Conservation (phyloP, 192 early-diverging fungal species). For the Mortierella claussenii region DNA sequence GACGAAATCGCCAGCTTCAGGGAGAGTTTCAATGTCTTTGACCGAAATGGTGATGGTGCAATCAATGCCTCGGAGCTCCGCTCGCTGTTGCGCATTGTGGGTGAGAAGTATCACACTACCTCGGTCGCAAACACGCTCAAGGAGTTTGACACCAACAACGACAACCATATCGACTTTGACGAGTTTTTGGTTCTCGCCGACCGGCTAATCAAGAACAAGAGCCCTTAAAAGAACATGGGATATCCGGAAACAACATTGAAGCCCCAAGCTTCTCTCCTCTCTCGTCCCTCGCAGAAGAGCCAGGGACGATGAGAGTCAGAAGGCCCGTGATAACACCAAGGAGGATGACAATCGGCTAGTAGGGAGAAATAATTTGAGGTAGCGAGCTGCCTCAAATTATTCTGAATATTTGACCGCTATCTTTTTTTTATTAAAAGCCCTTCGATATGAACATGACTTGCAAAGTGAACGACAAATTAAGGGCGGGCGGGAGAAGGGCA, state of each 20-base stretch:
- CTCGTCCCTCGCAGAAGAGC: too few relatives aligned
- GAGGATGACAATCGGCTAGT: neutral
- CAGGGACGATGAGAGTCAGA: too few relatives aligned
- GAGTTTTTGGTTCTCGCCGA: conserved; percentile 25
- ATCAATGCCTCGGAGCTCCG: conserved; percentile 34
- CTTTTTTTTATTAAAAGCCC: too few relatives aligned
- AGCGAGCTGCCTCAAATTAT: too few relatives aligned
- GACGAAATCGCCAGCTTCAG: conserved; percentile 15
- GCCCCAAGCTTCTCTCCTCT: too few relatives aligned
- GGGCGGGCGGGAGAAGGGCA: too few relatives aligned
- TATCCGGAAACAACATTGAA: neutral
- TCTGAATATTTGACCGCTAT: too few relatives aligned
- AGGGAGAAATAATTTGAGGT: neutral
- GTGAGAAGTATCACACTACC: conserved; percentile 15
- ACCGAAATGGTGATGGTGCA: conserved; percentile 17
- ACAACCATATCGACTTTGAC: conserved; percentile 36
- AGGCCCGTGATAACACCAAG: too few relatives aligned
- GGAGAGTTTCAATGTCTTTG: conserved; percentile 36
- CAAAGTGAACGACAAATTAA: too few relatives aligned
- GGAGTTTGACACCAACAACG: conserved; percentile 41
- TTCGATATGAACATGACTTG: too few relatives aligned
- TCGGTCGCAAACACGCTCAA: conserved; percentile 4
- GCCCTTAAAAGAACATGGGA: neutral
- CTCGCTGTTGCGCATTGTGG: conserved; percentile 20
- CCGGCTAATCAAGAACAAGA: conserved; percentile 30